These are phyloP conservation scores for Chaetomium sp. DNA, from an alignment of 2,329 filamentous ascomycete genomes.

Conservation along the genomic window DNA sequence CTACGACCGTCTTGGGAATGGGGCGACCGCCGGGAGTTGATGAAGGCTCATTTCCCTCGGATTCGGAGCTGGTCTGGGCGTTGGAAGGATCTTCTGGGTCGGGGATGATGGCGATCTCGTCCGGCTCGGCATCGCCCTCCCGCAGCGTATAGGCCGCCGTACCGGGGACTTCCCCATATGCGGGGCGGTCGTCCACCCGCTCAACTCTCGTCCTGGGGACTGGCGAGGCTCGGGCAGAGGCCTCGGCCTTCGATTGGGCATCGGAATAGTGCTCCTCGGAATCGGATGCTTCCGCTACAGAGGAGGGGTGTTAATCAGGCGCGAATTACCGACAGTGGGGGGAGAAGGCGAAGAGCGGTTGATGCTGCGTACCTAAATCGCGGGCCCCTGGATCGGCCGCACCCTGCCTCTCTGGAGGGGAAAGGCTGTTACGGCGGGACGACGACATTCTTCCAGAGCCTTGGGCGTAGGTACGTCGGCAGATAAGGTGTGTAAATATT, in stretches of 20 bases:
- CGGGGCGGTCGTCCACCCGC: conserved; percentile 50
- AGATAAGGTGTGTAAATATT: too few species aligned
- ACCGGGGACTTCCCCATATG: conserved; percentile 56
- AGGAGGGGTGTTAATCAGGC: conserved; percentile 9
- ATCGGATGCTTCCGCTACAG: conserved; percentile 47
- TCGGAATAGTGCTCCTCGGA: conserved; percentile 66
- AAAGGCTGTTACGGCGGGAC: conserved; percentile 33
- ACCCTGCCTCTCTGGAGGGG: conserved; percentile 35
- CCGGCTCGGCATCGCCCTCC: conserved; percentile 51
- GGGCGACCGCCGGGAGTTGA: conserved; percentile 33
- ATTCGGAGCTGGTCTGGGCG: conserved; percentile 8
- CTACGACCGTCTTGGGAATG: conserved; percentile 48
- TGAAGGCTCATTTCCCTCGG: conserved; percentile 21
- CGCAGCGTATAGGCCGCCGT: conserved; percentile 52
- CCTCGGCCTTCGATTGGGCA: conserved; percentile 47
- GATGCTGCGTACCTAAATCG: conserved; percentile 44
- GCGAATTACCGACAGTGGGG: neutral
- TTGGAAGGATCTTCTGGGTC: conserved; percentile 27
- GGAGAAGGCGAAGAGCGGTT: neutral
- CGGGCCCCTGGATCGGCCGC: conserved; percentile 53
- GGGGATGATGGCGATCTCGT: conserved; percentile 50
- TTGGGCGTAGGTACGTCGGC: neutral
- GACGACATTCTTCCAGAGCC: conserved; percentile 18
- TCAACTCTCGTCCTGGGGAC: conserved; percentile 55
- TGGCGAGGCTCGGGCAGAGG: conserved; percentile 41